phyloP scores from a whole-genome alignment of 176 grass and related monocot species.

The Dendrocalamus sinicus region DNA sequence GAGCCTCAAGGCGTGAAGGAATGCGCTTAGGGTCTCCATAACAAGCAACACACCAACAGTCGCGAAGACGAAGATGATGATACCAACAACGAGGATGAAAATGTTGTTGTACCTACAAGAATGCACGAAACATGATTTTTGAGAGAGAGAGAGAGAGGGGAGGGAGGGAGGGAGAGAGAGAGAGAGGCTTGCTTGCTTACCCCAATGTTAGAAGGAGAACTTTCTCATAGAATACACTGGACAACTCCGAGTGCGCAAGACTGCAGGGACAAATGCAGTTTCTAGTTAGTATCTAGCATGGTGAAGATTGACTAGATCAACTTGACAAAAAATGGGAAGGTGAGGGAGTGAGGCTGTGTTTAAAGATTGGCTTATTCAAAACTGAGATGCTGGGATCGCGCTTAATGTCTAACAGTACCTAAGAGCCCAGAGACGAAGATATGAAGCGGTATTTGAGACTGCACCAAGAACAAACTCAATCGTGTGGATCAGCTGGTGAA shows the following conservation, averaged over 20 bases:
- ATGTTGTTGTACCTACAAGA: conserved; percentile 70
- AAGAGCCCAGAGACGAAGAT: conserved; percentile 97
- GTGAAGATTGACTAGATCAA: background rate
- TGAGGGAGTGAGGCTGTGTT: background rate
- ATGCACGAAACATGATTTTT: conserved; percentile 21
- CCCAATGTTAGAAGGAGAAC: conserved; percentile 73
- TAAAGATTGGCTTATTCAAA: background rate
- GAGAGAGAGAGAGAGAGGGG: background rate
- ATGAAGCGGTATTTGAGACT: conserved; percentile 95
- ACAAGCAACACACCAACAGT: conserved; percentile 91
- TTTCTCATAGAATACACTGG: conserved; percentile 92
- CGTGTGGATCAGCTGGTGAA: conserved; percentile 93
- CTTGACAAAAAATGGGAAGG: background rate
- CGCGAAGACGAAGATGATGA: conserved; percentile 65
- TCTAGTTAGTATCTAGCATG: conserved; percentile 17
- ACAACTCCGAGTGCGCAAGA: conserved; percentile 94
- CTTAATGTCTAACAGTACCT: conserved; percentile 53
- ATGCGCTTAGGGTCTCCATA: conserved; percentile 96
- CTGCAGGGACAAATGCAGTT: conserved; percentile 51
- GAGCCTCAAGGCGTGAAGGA: conserved; percentile 96
- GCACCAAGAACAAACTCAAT: conserved; percentile 98
- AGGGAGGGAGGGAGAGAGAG: background rate
- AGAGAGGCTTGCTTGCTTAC: conserved; percentile 51
- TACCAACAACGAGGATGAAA: conserved; percentile 50
- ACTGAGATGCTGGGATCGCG: background rate